Evolutionary conservation across 495 filamentous ascomycete species (phyloP), one percentile per base, ranked within the genome.

Genomic region (Schizothecium vesticola): DNA sequence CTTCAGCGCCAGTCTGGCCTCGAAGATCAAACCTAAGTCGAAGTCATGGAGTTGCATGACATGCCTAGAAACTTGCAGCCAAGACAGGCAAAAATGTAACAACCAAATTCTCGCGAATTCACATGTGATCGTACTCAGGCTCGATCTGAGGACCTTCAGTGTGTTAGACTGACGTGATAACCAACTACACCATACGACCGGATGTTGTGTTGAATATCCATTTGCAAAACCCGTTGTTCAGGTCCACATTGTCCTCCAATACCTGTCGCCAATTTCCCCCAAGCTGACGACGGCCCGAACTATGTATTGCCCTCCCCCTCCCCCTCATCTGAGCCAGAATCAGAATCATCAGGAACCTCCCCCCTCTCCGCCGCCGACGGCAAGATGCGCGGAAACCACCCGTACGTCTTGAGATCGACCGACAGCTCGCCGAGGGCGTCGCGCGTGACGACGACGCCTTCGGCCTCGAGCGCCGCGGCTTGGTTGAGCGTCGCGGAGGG

Each of bases 321-420:
- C 23, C 60, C 69, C 3, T 73, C 69, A 19, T 74, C 69, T 13
- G 64, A 43, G 4, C 36, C 68, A 21, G 64, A 65, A n/a, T 67
- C 69, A 11, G 64, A 65, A 26, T 67, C 65, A 55, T 70, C 59
- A n/a, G 43, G 23, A 1, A 36, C 65, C n/a, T 68, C 26, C 33
- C 70, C 73, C 29, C 73, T 72, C 4, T 72, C 81, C 55, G 59
- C 81, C 56, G 87, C 82, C 5, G 84, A 86, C 24, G 87, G 86
- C 24, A 89, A 71, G 24, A 73, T 72, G 22, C 77, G 72, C 2
- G 91, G 91, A 80, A 95, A 96, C 92, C 91, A 94, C 21, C 92
- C 92, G 78, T 84, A 92, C 67, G 79, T 79, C 6, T 71, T 79
- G 57, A 94, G 81, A 77, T 92, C 85, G 19, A 96, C 83, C 74